These are phyloP conservation scores for Wickerhamomyces subpelliculosus DNA, from an alignment of 805 yeast species.

Conservation along the genomic window DNA sequence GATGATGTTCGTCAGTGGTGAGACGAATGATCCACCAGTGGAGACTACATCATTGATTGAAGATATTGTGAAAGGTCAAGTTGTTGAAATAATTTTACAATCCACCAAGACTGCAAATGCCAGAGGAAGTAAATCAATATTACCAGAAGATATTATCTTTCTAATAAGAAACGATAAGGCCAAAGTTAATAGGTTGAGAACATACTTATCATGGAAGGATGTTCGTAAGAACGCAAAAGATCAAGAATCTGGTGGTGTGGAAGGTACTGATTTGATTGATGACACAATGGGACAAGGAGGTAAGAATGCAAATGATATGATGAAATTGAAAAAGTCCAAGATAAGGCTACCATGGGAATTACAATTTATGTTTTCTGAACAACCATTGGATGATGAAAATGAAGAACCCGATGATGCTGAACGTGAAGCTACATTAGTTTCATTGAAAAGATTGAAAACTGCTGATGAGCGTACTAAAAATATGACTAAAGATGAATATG, in stretches of 20 bases:
- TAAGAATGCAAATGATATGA: slow-evolving; percentile 33
- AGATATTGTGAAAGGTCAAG: slow-evolving; percentile 93
- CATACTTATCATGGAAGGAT: slow-evolving; percentile 95
- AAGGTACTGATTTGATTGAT: slow-evolving; percentile 44
- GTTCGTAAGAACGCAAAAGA: slow-evolving; percentile 77
- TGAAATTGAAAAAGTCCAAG: slow-evolving; percentile 66
- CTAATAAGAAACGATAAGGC: slow-evolving; percentile 90
- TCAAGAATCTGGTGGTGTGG: slow-evolving; percentile 56
- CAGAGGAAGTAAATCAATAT: slow-evolving; percentile 77
- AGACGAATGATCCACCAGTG: slow-evolving; percentile 87
- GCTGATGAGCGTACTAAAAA: slow-evolving; percentile 91
- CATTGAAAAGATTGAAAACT: slow-evolving; percentile 79
- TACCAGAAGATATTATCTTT: slow-evolving; percentile 91
- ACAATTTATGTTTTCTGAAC: slow-evolving; percentile 89
- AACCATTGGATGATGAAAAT: slow-evolving; percentile 66
- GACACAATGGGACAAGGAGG: slow-evolving; percentile 34
- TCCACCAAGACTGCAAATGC: slow-evolving; percentile 70
- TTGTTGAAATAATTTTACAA: slow-evolving; percentile 74
- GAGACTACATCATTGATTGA: slow-evolving; percentile 91
- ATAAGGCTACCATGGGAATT: slow-evolving; percentile 93
- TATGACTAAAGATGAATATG: slow-evolving; percentile 97
- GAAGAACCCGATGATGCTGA: slow-evolving; percentile 82
- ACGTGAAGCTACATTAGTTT: slow-evolving; percentile 79
- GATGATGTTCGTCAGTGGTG: slow-evolving; percentile 99
- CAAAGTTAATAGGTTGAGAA: slow-evolving; percentile 83